Percentiles rank a stretch among this genome's conserved stretches.
Conservation (phyloP, 2,329 filamentous ascomycete species). For the Pseudocercospora vitis region DNA sequence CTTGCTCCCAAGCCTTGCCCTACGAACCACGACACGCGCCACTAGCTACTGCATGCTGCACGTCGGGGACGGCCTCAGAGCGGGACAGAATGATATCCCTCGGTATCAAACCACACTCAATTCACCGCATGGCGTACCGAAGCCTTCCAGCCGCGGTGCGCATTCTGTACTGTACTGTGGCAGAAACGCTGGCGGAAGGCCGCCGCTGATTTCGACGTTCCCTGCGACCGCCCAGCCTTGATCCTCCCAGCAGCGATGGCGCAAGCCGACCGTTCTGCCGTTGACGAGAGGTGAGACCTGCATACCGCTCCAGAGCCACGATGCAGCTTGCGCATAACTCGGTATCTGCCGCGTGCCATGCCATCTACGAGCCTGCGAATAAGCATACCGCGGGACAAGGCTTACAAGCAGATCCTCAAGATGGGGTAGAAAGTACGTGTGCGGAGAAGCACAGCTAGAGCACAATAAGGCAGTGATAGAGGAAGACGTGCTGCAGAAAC, state of each 20-base stretch:
- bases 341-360: neutral
- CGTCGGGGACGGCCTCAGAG: neutral
- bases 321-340: no score
- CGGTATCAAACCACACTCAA: neutral
- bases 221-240: neutral
- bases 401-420: neutral
- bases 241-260: neutral
- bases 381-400: neutral
- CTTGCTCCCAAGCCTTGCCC: neutral
- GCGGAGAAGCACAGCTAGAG: neutral
- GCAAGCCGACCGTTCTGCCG: neutral
- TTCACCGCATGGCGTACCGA: neutral
- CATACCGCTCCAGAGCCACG: neutral
- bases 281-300: neutral
- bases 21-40: slow-evolving; percentile 1
- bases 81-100: neutral
- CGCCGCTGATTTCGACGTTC: neutral
- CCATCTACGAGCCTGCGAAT: slow-evolving; percentile 3
- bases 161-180: no score
- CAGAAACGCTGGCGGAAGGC: no score
- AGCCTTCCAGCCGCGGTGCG: no score
- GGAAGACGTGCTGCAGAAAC: neutral
- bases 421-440: neutral
- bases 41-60: slow-evolving; percentile 1
- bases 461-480: neutral